Percentiles rank a stretch among this genome's conserved stretches.
Conservation (phyloP, 305 asterid genomes). For the Lippia alba region DNA sequence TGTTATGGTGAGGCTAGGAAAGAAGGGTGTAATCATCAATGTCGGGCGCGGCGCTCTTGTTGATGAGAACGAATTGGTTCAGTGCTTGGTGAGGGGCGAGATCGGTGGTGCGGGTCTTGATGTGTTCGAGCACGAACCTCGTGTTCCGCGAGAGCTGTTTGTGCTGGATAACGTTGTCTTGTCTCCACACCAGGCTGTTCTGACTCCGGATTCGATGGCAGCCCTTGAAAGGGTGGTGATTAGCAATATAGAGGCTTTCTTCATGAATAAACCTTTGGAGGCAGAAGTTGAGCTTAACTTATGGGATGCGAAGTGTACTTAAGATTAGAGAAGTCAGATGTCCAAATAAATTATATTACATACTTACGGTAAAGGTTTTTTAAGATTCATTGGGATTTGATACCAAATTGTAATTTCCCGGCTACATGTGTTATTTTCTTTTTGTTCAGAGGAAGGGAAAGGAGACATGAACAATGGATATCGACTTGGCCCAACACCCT, state of each 20-base stretch:
- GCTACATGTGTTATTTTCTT: too few relatives aligned
- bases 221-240: constrained; percentile 35
- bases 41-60: constrained; percentile 62
- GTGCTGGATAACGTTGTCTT: constrained; percentile 62
- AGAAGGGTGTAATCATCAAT: constrained; percentile 52
- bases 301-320: neutral
- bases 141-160: constrained; percentile 53
- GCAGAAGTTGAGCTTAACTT: constrained; percentile 39
- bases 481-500: too few relatives aligned
- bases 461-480: too few relatives aligned
- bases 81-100: constrained; percentile 56
- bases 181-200: constrained; percentile 59
- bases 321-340: too few relatives aligned
- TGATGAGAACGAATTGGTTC: constrained; percentile 67
- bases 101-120: constrained; percentile 77
- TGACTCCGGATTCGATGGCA: constrained; percentile 46
- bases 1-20: constrained; percentile 58
- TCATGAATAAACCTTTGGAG: constrained; percentile 47
- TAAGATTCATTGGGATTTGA: too few relatives aligned
- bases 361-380: too few relatives aligned
- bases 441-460: too few relatives aligned
- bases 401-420: too few relatives aligned
- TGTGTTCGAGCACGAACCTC: constrained; percentile 71
- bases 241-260: constrained; percentile 59
- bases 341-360: too few relatives aligned